Evolutionary conservation across 805 yeast genomes (phyloP).

Genomic region (Pichia cabralensis): DNA sequence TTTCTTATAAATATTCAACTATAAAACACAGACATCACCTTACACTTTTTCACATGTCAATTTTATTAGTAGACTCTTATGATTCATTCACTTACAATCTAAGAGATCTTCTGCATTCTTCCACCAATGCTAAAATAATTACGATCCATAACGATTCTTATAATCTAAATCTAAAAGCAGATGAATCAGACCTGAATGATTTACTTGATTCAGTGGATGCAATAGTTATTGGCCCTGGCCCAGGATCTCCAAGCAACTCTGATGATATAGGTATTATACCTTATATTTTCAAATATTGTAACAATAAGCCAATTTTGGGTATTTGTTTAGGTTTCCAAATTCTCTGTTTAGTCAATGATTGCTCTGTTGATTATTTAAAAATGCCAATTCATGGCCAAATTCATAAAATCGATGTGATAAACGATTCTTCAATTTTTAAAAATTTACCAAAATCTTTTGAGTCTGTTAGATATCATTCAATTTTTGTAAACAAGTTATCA

Average conservation of each 20-base stretch:
- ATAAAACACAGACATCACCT: too few relatives aligned
- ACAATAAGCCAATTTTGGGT: conserved; percentile 64
- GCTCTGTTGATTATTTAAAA: conserved; percentile 39
- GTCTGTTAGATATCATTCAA: conserved; percentile 85
- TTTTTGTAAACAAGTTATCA: conserved; percentile 35
- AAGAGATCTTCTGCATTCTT: conserved; percentile 44
- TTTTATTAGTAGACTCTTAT: conserved; percentile 80
- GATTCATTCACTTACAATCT: conserved; percentile 91
- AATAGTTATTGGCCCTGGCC: conserved; percentile 92
- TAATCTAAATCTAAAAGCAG: conserved; percentile 19
- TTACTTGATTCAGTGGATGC: conserved; percentile 54
- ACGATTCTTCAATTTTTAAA: conserved; percentile 29
- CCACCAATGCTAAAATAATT: conserved; percentile 39
- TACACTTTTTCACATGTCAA: too few relatives aligned
- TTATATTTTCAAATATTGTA: conserved; percentile 33
- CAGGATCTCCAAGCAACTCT: conserved; percentile 69
- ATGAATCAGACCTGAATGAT: conserved; percentile 26
- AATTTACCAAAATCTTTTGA: conserved; percentile 37
- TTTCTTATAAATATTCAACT: too few relatives aligned
- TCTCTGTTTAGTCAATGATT: conserved; percentile 53
- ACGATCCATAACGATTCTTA: conserved; percentile 58
- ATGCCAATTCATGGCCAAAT: conserved; percentile 82
- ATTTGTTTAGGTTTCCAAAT: conserved; percentile 92
- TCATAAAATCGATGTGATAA: conserved; percentile 32
- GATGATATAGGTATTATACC: conserved; percentile 68